Evolutionary conservation across 768 basidiomycete species (phyloP).

Genomic region (Trichaptum fuscoviolaceum): DNA sequence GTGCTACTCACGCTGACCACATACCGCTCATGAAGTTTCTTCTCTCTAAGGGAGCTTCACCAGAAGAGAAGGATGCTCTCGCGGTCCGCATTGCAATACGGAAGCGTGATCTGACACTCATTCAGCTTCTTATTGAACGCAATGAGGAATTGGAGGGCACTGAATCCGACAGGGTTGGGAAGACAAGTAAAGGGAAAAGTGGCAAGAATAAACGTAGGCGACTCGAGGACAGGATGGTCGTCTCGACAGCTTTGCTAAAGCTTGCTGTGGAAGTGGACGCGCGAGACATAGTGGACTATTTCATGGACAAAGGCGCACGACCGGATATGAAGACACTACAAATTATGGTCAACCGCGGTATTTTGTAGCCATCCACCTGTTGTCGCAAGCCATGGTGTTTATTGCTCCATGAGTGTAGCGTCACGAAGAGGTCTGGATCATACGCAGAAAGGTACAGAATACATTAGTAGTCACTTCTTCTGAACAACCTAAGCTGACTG

Average conservation of each 20-base stretch:
- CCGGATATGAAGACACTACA: conserved; percentile 67
- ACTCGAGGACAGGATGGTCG: conserved; percentile 53
- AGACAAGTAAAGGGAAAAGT: conserved; percentile 19
- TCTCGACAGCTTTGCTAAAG: conserved; percentile 55
- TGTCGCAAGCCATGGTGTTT: not conserved
- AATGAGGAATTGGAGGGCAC: conserved; percentile 17
- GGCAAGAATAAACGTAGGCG: conserved; percentile 42
- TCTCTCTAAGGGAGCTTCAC: conserved; percentile 68
- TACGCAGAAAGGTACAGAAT: not conserved
- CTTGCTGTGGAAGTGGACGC: conserved; percentile 61
- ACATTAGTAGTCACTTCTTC: not conserved
- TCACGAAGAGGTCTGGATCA: not conserved
- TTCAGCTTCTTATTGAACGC: conserved; percentile 75
- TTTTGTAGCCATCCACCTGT: not conserved
- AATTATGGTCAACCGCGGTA: conserved; percentile 20
- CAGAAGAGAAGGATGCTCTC: conserved; percentile 52
- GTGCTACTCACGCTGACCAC: conserved; percentile 65
- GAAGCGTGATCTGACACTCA: conserved; percentile 58
- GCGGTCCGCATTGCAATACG: conserved; percentile 73
- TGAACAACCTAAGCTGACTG: not conserved
- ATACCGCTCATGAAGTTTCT: conserved; percentile 64
- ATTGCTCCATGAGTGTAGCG: not conserved
- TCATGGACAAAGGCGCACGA: conserved; percentile 68
- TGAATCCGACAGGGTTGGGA: not conserved
- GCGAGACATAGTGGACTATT: conserved; percentile 64